Percentiles rank a stretch among this genome's conserved stretches.
Evolutionary conservation across 768 basidiomycete species (phyloP).

Genomic region (Strobilomyces dryophilus): DNA sequence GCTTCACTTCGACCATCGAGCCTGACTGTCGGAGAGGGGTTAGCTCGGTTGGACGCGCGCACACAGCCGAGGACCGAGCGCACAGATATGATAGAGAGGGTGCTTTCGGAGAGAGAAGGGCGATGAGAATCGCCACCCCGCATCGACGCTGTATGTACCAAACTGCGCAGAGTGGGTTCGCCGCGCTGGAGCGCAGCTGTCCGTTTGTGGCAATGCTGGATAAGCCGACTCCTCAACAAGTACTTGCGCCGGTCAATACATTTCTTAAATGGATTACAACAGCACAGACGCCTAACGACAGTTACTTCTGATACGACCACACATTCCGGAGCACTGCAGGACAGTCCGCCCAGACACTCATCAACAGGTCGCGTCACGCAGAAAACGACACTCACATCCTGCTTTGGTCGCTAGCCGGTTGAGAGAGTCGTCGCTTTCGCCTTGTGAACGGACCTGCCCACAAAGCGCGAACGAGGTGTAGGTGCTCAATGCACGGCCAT

Average conservation of each 20-base stretch:
- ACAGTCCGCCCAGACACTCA: not conserved
- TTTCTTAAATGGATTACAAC: conserved; percentile 14
- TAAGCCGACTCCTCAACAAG: no score
- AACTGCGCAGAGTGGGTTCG: conserved; percentile 11
- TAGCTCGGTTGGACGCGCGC: conserved; percentile 3
- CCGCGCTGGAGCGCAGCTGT: conserved; percentile 14
- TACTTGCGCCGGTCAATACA: not conserved
- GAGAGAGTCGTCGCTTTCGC: conserved; percentile 94
- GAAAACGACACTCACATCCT: conserved; percentile 65
- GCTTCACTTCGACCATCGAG: conserved; percentile 79
- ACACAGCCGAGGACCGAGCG: conserved; percentile 15
- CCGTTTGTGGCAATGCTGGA: conserved; percentile 20
- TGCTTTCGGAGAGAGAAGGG: conserved; percentile 40
- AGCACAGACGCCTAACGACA: conserved; percentile 13
- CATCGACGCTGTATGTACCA: conserved; percentile 11
- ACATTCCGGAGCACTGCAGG: conserved; percentile 87
- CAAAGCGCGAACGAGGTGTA: conserved; percentile 92
- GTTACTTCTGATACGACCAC: conserved; percentile 92
- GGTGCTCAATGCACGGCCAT: conserved; percentile 72
- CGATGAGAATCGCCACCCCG: conserved; percentile 15
- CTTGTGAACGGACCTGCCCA: conserved; percentile 90
- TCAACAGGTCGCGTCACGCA: conserved; percentile 4
- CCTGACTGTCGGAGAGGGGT: conserved; percentile 31
- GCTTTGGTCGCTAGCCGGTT: conserved; percentile 95
- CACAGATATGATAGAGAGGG: conserved; percentile 47